Evolutionary conservation across 164 flowering plant species (phyloP).

Genomic region (Macadamia integrifolia): DNA sequence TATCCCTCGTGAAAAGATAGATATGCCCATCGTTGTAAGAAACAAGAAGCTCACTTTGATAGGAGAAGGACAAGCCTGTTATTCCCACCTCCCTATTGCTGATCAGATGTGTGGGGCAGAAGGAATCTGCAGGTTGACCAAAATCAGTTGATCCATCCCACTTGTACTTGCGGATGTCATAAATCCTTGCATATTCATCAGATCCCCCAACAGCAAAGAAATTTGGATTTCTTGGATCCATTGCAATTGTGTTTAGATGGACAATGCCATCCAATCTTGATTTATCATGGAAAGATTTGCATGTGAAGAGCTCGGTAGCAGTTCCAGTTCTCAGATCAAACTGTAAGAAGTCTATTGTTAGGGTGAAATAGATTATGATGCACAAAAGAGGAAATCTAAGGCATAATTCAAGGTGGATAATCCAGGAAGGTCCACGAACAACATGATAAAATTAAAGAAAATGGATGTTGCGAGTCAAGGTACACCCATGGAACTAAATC

Average conservation of each 20-base stretch:
- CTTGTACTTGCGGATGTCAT: conserved; percentile 74
- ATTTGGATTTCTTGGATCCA: conserved; percentile 88
- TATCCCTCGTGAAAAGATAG: conserved; percentile 68
- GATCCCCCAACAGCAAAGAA: conserved; percentile 81
- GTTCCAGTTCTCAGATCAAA: conserved; percentile 71
- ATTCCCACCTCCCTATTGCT: conserved; percentile 57
- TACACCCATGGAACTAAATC: no score
- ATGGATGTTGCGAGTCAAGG: not conserved
- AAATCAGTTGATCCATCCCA: conserved; percentile 56
- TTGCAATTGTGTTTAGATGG: conserved; percentile 65
- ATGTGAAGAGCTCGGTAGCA: conserved; percentile 71
- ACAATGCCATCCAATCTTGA: conserved; percentile 26
- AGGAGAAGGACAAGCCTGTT: conserved; percentile 90
- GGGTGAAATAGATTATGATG: not conserved
- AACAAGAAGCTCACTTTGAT: conserved; percentile 86
- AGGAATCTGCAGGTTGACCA: conserved; percentile 63
- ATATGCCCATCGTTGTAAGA: conserved; percentile 76
- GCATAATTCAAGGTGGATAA: not conserved
- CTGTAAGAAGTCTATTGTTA: conserved; percentile 33
- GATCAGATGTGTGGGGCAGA: conserved; percentile 71
- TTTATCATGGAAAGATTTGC: conserved; percentile 37
- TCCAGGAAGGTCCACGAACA: not conserved
- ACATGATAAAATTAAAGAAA: not conserved
- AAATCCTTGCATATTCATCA: conserved; percentile 79
- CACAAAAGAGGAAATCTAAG: not conserved